Percentiles rank a stretch among this genome's conserved stretches.
Evolutionary conservation across 495 filamentous ascomycete genomes (phyloP).

Genomic region (Tuber calosporum): DNA sequence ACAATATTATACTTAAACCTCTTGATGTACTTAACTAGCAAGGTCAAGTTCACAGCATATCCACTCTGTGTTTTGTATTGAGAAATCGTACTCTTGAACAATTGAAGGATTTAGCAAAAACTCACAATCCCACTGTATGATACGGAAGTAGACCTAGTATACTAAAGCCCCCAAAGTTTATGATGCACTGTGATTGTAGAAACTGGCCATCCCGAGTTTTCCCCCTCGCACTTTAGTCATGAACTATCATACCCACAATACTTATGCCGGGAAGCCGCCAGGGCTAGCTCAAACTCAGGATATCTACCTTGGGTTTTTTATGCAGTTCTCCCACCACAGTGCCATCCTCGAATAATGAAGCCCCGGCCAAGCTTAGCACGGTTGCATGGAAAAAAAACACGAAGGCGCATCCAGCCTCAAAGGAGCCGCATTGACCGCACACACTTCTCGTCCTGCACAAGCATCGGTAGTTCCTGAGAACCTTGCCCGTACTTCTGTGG

Average conservation of each 20-base stretch:
- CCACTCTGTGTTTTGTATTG: too few species aligned
- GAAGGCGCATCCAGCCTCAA: not conserved
- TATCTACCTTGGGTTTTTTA: not conserved
- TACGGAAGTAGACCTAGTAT: not conserved
- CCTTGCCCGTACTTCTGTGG: not conserved
- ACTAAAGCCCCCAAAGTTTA: not conserved
- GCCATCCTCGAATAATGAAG: not conserved
- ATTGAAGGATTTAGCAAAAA: too few species aligned
- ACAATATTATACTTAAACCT: not conserved
- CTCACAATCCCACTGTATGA: not conserved
- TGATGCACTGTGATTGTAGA: not conserved
- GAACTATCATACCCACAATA: not conserved
- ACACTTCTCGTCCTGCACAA: not conserved
- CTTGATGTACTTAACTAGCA: not conserved
- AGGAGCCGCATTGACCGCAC: not conserved
- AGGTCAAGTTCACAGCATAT: not conserved
- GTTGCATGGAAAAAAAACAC: not conserved
- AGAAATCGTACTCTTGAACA: too few species aligned
- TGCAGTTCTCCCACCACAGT: not conserved
- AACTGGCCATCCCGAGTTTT: not conserved
- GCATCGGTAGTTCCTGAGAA: not conserved
- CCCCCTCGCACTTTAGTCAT: not conserved
- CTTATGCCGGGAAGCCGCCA: not conserved
- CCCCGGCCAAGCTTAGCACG: not conserved
- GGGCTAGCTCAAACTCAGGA: not conserved